Evolutionary conservation across 495 filamentous ascomycete genomes (phyloP), one percentile per base, ranked within the genome.

Genomic region (Cladorrhinum samala): DNA sequence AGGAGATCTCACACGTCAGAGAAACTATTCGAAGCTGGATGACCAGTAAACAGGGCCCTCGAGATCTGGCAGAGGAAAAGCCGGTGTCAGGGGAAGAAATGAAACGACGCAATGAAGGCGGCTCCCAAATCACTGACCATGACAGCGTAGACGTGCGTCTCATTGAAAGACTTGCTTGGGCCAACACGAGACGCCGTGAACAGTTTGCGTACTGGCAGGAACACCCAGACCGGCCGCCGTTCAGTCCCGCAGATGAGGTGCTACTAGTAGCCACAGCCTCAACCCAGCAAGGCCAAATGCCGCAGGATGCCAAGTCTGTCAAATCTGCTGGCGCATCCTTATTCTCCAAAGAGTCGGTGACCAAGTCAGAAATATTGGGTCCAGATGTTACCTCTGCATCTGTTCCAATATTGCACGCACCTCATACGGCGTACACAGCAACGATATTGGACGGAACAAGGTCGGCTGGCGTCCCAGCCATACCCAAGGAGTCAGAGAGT

Each of bases 111-210:
- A 33, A 33, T 33, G 6, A 33, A 33, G n/a, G n/a, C n/a, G n/a
- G n/a, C n/a, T n/a, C 27, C 27, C 11, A 33, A 11, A 33, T 33
- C 27, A n/a, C n/a, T n/a, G n/a, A n/a, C 11, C 27, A 33, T 5
- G 27, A 33, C 27, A 11, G 11, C 27, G 27, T 33, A 5, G 27
- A 33, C 27, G 6, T 11, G 27, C n/a, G 16, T 3, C 44, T 54
- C 9, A 43, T 49, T 17, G 20, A 42, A 3, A 40, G 52, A 33
- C 44, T 54, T 14, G 44, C 44, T 1, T 19, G 20, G 23, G 52
- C 52, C 17, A 54, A 54, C 45, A 30, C 43, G 8, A 48, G 18
- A 42, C 30, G 52, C 9, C 21, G 52, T 13, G 52, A 48, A 27
- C 43, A 48, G 20, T 20, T 54, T 9, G 41, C 40, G 6, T 49